Percentiles rank a stretch among this genome's conserved stretches.
Evolutionary conservation across 139 green algal species (phyloP).

Genomic region (Closterium sp.): DNA sequence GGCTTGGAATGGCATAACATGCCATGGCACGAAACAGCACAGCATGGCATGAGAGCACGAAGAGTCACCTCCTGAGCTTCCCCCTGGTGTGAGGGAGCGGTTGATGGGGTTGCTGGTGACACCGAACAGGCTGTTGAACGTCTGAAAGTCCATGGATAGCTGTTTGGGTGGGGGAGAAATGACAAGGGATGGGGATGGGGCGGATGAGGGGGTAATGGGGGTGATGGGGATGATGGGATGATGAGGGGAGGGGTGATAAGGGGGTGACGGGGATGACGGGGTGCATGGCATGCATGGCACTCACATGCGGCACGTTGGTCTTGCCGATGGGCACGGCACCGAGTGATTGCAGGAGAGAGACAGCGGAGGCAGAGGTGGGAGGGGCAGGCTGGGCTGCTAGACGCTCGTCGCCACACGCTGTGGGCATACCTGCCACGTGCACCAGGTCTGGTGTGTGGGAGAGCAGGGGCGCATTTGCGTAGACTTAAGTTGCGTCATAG

Average conservation of each 20-base stretch:
- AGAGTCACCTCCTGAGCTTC: constrained; percentile 24
- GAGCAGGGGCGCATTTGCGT: no score
- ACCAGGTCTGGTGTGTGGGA: not conserved
- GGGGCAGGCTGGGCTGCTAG: not conserved
- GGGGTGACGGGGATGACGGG: no score
- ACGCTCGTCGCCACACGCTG: not conserved
- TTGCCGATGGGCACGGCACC: not conserved
- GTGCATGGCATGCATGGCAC: no score
- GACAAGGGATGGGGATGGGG: no score
- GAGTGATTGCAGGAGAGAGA: not conserved
- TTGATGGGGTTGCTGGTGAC: constrained; percentile 20
- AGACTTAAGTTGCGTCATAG: no score
- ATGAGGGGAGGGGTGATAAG: no score
- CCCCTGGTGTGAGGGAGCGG: not conserved
- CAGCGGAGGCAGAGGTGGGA: not conserved
- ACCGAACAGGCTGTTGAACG: constrained; percentile 13
- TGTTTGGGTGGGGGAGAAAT: not conserved
- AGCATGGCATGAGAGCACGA: not conserved
- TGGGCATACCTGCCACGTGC: not conserved
- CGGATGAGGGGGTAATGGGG: no score
- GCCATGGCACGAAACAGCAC: not conserved
- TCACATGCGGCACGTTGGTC: not conserved
- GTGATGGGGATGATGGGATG: no score
- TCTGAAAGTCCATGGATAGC: constrained; percentile 25
- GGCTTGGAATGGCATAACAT: not conserved